Evolutionary conservation across 2,329 filamentous ascomycete species (phyloP), one percentile per base, ranked within the genome.

Genomic region (Annulohypoxylon truncatum): DNA sequence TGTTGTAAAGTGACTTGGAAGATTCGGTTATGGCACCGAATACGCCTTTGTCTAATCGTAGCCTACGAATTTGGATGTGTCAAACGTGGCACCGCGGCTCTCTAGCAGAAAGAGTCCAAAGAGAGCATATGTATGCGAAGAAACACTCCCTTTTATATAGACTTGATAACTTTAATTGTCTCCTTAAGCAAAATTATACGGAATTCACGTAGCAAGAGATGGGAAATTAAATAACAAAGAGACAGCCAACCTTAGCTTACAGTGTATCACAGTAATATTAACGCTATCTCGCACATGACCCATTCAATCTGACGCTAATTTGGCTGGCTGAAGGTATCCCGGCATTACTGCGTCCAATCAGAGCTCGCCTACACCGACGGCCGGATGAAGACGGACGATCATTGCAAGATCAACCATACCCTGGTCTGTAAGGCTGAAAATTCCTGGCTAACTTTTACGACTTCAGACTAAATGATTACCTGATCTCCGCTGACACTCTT

Each of bases 401-500:
- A 24, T 13, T n/a, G 40, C 13, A 4, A 44, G 40, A 44, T 24
- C 24, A 22, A 13, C 24, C 2, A 2, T 40, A 40, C 10, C 38
- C 38, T 33, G 35, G 33, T 38, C 48, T 28, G 24, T 53, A 53
- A 26, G 50, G 50, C 50, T 53, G 40, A 24, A 22, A 44, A 24
- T 44, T 6, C 33, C 22, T 33, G 33, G 50, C 20, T 15, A 12
- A 18, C 15, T 40, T 40, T 40, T 40, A 40, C 35, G 35, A 40
- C 15, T 40, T 10, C 8, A n/a, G 15, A 31, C 40, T 44, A 44
- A 44, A 48, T 40, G 40, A 22, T 29, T 26, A 52, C 47, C 47
- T 15, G 38, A 54, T 31, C 50, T 47, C 54, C 48, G 47, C 38
- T 53, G 46, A 38, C 48, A 54, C 18, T 28, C 28, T 42, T 5